Evolutionary conservation across 2,329 filamentous ascomycete genomes (phyloP).

Genomic region (Nothopassalora personata): DNA sequence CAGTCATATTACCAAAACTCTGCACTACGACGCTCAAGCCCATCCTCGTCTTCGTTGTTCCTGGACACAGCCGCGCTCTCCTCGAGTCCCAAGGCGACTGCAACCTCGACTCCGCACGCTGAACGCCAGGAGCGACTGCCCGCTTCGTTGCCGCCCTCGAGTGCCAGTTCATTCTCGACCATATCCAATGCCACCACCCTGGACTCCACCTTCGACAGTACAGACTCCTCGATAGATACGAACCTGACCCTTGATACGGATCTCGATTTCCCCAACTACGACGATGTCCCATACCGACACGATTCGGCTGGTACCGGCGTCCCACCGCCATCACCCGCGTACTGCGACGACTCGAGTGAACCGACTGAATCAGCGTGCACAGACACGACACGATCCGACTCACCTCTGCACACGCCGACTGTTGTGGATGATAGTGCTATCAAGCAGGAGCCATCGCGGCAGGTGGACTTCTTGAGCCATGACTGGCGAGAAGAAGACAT

Average conservation of each 20-base stretch:
- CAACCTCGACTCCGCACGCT: slow-evolving; percentile 29
- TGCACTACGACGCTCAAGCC: slow-evolving; percentile 37
- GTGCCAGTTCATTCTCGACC: slow-evolving; percentile 28
- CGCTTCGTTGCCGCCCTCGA: slow-evolving; percentile 28
- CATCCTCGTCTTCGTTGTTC: slow-evolving; percentile 42
- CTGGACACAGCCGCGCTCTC: slow-evolving; percentile 29
- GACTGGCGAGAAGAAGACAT: slow-evolving; percentile 95
- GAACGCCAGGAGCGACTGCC: slow-evolving; percentile 33
- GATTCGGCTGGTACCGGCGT: slow-evolving; percentile 6
- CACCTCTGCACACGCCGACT: slow-evolving; percentile 52
- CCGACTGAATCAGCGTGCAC: slow-evolving; percentile 38
- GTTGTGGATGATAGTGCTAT: slow-evolving; percentile 77
- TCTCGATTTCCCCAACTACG: slow-evolving; percentile 44
- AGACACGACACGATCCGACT: slow-evolving; percentile 54
- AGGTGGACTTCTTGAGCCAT: slow-evolving; percentile 94
- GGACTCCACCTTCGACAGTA: slow-evolving; percentile 46
- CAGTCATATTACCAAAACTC: slow-evolving; percentile 38
- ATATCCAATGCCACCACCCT: slow-evolving; percentile 47
- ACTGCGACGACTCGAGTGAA: slow-evolving; percentile 18
- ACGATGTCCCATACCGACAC: slow-evolving; percentile 24
- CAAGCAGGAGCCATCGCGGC: slow-evolving; percentile 68
- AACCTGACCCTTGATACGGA: slow-evolving; percentile 47
- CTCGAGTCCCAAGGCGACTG: slow-evolving; percentile 31
- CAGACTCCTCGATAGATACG: slow-evolving; percentile 54
- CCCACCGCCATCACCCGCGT: slow-evolving; percentile 5